phyloP scores from a whole-genome alignment of 163 green algal species.

The Coccomyxa subellipsoidea region DNA sequence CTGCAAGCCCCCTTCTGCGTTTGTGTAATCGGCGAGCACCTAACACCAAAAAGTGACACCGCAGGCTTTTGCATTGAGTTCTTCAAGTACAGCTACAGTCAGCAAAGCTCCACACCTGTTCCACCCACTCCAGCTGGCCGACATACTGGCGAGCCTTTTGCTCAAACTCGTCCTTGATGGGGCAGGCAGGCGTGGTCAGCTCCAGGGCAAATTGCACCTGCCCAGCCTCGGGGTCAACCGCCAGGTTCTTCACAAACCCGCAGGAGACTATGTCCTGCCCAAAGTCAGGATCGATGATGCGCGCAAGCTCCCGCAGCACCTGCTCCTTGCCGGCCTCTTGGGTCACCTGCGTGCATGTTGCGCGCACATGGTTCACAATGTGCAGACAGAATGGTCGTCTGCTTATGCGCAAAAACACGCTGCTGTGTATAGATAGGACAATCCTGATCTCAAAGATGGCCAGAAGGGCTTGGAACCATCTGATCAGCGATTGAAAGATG shows the following conservation, averaged over 20 bases:
- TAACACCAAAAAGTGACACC: too few relatives aligned
- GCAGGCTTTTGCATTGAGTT: too few relatives aligned
- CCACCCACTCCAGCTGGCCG: conserved; percentile 12
- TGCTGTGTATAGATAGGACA: neutral
- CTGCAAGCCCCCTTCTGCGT: too few relatives aligned
- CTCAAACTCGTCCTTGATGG: conserved; percentile 95
- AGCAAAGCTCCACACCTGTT: neutral
- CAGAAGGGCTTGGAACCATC: neutral
- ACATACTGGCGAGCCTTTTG: conserved; percentile 42
- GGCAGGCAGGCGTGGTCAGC: conserved; percentile 96
- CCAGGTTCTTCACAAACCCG: conserved; percentile 91
- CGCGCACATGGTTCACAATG: neutral
- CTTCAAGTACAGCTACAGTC: neutral
- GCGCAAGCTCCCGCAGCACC: conserved; percentile 77
- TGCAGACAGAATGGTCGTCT: neutral
- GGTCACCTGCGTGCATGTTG: neutral
- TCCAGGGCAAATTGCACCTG: conserved; percentile 81
- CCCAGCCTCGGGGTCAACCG: conserved; percentile 30
- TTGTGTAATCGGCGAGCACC: too few relatives aligned
- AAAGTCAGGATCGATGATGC: conserved; percentile 97
- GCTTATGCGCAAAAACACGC: neutral
- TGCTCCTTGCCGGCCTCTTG: conserved; percentile 44
- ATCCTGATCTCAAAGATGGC: neutral
- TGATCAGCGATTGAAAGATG: neutral
- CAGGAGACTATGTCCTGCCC: conserved; percentile 93